Percentiles rank a stretch among this genome's conserved stretches.
Evolutionary conservation across 106 monocot genomes (phyloP).

Genomic region (Phalaenopsis aphrodite): DNA sequence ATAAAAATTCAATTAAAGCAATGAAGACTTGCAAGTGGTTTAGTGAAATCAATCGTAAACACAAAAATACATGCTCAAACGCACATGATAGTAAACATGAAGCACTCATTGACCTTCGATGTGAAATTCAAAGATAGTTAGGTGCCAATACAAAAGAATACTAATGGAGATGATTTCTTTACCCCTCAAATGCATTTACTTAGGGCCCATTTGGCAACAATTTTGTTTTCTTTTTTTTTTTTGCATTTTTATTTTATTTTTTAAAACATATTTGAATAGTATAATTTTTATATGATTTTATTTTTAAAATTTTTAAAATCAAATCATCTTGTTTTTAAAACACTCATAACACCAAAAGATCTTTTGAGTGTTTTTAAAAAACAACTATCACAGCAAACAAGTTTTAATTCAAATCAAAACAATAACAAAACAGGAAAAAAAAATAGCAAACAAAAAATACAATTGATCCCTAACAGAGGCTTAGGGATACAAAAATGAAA

Average conservation of each 20-base stretch:
- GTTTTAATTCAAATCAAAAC: too few relatives aligned
- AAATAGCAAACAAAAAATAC: too few relatives aligned
- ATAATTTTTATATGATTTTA: too few relatives aligned
- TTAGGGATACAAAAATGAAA: background rate
- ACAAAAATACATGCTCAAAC: background rate
- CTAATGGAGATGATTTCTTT: background rate
- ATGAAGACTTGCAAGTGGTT: background rate
- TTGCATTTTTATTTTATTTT: too few relatives aligned
- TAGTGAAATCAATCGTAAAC: background rate
- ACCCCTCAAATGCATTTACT: background rate
- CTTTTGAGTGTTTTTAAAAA: too few relatives aligned
- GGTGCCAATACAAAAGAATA: background rate
- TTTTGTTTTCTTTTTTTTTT: too few relatives aligned
- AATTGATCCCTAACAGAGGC: background rate
- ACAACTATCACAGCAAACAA: too few relatives aligned
- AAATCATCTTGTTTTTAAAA: too few relatives aligned
- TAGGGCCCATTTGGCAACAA: background rate
- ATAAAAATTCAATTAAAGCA: slow-evolving; percentile 8
- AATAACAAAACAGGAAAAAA: too few relatives aligned
- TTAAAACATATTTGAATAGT: too few relatives aligned
- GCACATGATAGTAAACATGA: background rate
- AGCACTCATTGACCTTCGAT: background rate
- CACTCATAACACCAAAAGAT: too few relatives aligned
- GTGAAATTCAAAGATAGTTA: background rate
- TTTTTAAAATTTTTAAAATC: too few relatives aligned